Evolutionary conservation across 176 grass and related monocot genomes (phyloP), one percentile per base, ranked within the genome.

Genomic region (Bolboschoenus planiculmis): DNA sequence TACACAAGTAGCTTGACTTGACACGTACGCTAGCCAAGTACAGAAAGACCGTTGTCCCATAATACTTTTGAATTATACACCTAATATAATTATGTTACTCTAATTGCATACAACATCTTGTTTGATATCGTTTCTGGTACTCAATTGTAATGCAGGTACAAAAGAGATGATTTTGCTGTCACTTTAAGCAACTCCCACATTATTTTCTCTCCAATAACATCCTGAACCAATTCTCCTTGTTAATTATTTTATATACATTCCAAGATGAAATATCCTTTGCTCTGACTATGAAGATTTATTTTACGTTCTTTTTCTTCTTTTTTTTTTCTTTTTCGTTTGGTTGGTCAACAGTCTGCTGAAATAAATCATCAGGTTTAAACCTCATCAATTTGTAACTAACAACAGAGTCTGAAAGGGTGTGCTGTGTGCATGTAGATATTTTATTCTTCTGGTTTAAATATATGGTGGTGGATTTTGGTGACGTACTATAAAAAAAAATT

Each of bases 151-250:
- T 31, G 43, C 26, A 15, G 44, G 72, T 50, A 31, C 43, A 50
- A 26, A 72, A 37, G 23, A 76, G 44, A 76, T 76, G 72, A 76
- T 76, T 76, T 76, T 76, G 26, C 23, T 51, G 72, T 51, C 33
- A 50, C 72, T 76, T 76, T 31, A 76, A 76, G 72, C 72, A 51
- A 70, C 18, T 35, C 18, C 35, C 16, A 40, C 36, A 70, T 42
- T 21, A 70, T 11, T 42, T 70, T 39, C 16, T 39, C 35, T 40
- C 34, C 7, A 39, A 39, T 39, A 68, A 18, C 7, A 39, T 37
- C 31, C 36, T 67, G 30, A 39, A 67, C 70, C 42, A 15, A 51
- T 30, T 75, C 31, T 48, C 71, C 13, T 31, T 33, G 6, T 76
- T 18, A 4, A 33, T 16, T 75, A 14, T 47, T 29, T 30, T 75